Evolutionary conservation across 2,329 filamentous ascomycete genomes (phyloP).

Genomic region (Cytospora piceae): DNA sequence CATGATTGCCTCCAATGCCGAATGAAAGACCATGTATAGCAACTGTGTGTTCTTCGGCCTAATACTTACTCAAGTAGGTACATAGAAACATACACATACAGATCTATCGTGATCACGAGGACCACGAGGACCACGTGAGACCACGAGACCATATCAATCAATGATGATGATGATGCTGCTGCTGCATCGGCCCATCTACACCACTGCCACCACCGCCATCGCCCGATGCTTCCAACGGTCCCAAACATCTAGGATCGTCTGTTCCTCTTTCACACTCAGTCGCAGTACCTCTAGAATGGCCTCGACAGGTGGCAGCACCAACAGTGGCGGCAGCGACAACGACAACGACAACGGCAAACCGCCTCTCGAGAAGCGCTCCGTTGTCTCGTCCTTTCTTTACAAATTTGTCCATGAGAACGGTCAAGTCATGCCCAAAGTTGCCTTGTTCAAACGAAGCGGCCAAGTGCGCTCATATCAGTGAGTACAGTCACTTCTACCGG

Average conservation of each 20-base stretch:
- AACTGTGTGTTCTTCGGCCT: too few species aligned
- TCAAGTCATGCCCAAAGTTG: constrained; percentile 51
- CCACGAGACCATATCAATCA: too few species aligned
- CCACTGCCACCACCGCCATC: neutral
- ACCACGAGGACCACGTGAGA: too few species aligned
- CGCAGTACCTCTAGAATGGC: constrained; percentile 31
- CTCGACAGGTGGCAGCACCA: constrained; percentile 1
- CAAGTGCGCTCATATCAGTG: constrained; percentile 65
- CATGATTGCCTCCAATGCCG: too few species aligned
- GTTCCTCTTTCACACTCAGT: neutral
- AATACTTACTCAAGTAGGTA: too few species aligned
- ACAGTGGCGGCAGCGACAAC: neutral
- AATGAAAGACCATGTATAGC: too few species aligned
- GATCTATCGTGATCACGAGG: too few species aligned
- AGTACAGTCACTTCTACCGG: constrained; percentile 31
- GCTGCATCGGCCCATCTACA: constrained; percentile 1
- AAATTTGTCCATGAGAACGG: constrained; percentile 43
- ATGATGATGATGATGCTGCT: neutral
- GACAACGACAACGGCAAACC: constrained; percentile 21
- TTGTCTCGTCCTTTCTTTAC: constrained; percentile 58
- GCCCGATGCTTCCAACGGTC: neutral
- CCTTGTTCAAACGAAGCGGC: constrained; percentile 64
- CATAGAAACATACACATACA: too few species aligned
- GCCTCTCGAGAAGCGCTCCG: constrained; percentile 42
- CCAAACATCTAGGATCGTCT: neutral